Conservation (phyloP, 1,284 basidiomycete genomes). For the Apiotrichum mycotoxinovorans region DNA sequence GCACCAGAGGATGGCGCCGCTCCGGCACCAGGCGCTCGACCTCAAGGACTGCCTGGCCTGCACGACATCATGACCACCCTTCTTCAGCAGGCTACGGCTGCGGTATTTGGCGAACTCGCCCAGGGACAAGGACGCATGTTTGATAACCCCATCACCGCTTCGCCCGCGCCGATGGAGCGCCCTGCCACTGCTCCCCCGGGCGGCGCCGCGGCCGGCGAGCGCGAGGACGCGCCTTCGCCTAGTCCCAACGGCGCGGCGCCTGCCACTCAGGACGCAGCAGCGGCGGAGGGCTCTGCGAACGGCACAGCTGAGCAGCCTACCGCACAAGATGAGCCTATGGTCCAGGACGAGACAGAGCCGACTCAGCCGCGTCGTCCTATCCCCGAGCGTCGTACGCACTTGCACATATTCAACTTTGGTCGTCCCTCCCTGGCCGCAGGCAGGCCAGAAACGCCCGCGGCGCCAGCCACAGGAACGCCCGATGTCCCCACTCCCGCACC, state of each 20-base stretch:
- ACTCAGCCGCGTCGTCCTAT: conserved; percentile 1
- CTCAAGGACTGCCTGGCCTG: background rate
- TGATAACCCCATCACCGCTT: conserved; percentile 18
- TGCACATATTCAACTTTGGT: conserved; percentile 2
- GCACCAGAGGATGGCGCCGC: background rate
- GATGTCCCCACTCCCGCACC: background rate
- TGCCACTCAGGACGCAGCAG: background rate
- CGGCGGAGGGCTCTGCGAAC: background rate
- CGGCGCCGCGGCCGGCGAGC: background rate
- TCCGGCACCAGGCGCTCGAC: background rate
- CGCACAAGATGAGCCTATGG: too few relatives aligned
- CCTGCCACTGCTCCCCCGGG: background rate
- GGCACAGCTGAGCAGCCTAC: too few relatives aligned
- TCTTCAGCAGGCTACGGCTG: background rate
- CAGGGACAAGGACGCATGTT: conserved; percentile 11
- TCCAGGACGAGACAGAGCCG: too few relatives aligned
- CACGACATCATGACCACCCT: background rate
- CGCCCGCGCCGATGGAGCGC: conserved; percentile 25
- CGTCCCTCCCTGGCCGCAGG: background rate
- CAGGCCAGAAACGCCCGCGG: background rate
- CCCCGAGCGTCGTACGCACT: conserved; percentile 16
- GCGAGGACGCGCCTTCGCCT: background rate
- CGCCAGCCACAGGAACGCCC: background rate
- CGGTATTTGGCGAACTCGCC: background rate
- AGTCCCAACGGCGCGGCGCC: background rate